Conservation (phyloP, 176 grass and related monocot species). For the Panicum miliaceum region DNA sequence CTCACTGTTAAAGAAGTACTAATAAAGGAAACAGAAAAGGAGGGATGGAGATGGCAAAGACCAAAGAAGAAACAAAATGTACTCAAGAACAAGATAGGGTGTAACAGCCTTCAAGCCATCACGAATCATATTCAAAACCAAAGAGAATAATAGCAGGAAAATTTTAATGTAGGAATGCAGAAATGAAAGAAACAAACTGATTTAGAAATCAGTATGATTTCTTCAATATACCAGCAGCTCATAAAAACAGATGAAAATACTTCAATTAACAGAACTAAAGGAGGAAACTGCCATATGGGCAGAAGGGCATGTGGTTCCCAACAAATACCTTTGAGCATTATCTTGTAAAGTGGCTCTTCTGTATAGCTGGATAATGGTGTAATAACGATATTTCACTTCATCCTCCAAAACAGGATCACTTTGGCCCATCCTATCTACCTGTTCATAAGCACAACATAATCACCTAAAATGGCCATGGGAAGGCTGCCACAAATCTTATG, state of each 20-base stretch:
- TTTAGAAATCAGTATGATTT: constrained; percentile 12
- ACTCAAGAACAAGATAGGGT: constrained; percentile 14
- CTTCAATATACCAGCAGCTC: constrained; percentile 5
- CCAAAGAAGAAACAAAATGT: background rate
- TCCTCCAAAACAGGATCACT: constrained; percentile 92
- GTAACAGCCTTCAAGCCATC: background rate
- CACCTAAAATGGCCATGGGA: background rate
- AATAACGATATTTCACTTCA: constrained; percentile 96
- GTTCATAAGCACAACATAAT: constrained; percentile 43
- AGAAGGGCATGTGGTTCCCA: background rate
- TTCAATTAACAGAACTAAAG: constrained; percentile 32
- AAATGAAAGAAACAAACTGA: constrained; percentile 11
- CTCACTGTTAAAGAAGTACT: constrained; percentile 1
- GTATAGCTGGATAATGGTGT: constrained; percentile 94
- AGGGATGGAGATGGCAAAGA: background rate
- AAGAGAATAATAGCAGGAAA: constrained; percentile 12
- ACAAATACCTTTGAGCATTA: constrained; percentile 87
- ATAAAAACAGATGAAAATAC: constrained; percentile 12
- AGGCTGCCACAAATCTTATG: background rate
- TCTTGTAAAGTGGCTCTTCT: constrained; percentile 95
- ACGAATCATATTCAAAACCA: constrained; percentile 13
- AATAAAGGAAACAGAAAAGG: background rate
- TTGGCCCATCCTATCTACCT: constrained; percentile 81
- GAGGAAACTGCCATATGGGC: background rate
- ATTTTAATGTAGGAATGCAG: background rate